phyloP scores from a whole-genome alignment of 805 yeast species.

The Sporopachydermia lactativora region DNA sequence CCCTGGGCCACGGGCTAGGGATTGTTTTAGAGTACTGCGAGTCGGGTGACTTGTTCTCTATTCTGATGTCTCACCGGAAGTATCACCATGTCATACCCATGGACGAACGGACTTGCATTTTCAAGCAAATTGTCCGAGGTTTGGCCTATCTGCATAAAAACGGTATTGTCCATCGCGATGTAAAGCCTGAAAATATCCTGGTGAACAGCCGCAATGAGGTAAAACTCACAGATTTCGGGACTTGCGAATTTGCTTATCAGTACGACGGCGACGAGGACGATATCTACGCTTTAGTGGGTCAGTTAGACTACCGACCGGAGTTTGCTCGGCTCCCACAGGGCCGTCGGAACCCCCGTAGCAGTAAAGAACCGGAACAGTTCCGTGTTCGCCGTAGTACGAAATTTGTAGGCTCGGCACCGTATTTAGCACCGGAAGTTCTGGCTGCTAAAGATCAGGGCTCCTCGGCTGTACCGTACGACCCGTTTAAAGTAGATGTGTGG shows the following conservation, averaged over 20 bases:
- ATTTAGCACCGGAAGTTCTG: constrained; percentile 68
- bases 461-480: constrained; percentile 32
- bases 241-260: constrained; percentile 44
- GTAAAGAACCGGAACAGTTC: constrained; percentile 7
- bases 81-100: constrained; percentile 21
- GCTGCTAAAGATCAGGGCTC: constrained; percentile 22
- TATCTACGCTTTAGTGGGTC: constrained; percentile 2
- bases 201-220: constrained; percentile 45
- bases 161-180: constrained; percentile 60
- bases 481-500: constrained; percentile 60
- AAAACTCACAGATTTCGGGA: constrained; percentile 67
- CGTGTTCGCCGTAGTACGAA: constrained; percentile 24
- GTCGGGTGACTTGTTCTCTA: constrained; percentile 48
- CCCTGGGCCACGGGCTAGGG: constrained; percentile 51
- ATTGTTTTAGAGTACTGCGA: constrained; percentile 49
- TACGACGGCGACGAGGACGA: constrained; percentile 16
- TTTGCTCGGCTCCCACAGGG: background rate
- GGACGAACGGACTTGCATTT: constrained; percentile 45
- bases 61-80: constrained; percentile 48
- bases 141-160: constrained; percentile 45
- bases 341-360: too few species aligned
- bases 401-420: constrained; percentile 70
- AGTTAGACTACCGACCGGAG: background rate
- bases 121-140: constrained; percentile 55
- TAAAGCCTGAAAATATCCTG: constrained; percentile 62